Evolutionary conservation across 352 stramenopile genomes (phyloP).

Genomic region (Paralagenidium karlingii): DNA sequence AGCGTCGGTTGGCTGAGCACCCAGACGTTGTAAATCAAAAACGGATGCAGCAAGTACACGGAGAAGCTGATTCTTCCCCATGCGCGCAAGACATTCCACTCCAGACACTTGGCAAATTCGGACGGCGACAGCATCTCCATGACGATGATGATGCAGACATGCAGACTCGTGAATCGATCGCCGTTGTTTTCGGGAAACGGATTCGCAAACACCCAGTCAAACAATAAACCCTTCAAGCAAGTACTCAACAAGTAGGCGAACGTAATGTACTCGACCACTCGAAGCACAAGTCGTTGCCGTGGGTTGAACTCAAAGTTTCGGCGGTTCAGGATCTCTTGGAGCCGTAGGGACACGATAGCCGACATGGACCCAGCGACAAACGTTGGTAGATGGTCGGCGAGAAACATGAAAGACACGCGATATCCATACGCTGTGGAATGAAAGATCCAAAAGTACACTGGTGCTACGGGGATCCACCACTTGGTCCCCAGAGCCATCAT

Average conservation of each 20-base stretch:
- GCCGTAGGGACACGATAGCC: slow-evolving; percentile 13
- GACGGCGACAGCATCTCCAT: slow-evolving; percentile 21
- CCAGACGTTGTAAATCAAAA: slow-evolving; percentile 12
- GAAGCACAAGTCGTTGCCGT: slow-evolving; percentile 9
- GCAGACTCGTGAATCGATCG: slow-evolving; percentile 13
- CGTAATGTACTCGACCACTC: slow-evolving; percentile 7
- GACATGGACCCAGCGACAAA: slow-evolving; percentile 27
- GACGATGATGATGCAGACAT: slow-evolving; percentile 15
- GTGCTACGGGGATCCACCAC: slow-evolving; percentile 20
- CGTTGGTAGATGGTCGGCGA: slow-evolving; percentile 17
- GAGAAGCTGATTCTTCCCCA: slow-evolving; percentile 33
- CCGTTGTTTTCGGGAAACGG: slow-evolving; percentile 9
- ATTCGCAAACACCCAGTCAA: slow-evolving; percentile 16
- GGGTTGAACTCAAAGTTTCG: slow-evolving; percentile 8
- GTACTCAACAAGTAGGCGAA: slow-evolving; percentile 17
- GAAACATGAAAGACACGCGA: slow-evolving; percentile 8
- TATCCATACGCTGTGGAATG: slow-evolving; percentile 13
- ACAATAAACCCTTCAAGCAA: slow-evolving; percentile 13
- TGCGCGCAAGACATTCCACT: slow-evolving; percentile 20
- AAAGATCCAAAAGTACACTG: slow-evolving; percentile 16
- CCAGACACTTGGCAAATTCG: slow-evolving; percentile 14
- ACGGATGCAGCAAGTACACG: slow-evolving; percentile 26
- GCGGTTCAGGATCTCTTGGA: slow-evolving; percentile 9
- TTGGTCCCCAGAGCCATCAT: slow-evolving; percentile 9
- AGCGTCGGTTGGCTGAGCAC: slow-evolving; percentile 12